Percentiles rank a stretch among this genome's conserved stretches.
phyloP scores from a whole-genome alignment of 2,329 filamentous ascomycete genomes.

The Cytospora piceae region DNA sequence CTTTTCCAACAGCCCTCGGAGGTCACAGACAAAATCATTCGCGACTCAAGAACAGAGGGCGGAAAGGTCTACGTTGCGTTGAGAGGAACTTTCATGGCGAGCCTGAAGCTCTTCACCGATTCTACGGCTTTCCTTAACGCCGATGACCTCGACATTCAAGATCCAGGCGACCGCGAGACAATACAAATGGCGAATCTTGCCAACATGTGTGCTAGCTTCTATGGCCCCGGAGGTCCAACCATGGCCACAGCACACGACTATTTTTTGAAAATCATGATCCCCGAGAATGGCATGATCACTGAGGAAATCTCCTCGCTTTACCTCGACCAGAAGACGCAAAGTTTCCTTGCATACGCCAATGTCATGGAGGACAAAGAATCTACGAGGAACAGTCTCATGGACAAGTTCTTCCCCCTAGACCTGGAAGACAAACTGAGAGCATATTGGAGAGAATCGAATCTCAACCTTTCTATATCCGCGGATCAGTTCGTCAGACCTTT shows the following conservation, averaged over 20 bases:
- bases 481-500: conserved; percentile 50
- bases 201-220: conserved; percentile 40
- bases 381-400: conserved; percentile 54
- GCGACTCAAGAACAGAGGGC: conserved; percentile 40
- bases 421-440: conserved; percentile 55
- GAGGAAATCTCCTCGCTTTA: conserved; percentile 48
- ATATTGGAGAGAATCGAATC: conserved; percentile 45
- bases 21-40: conserved; percentile 38
- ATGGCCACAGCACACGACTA: conserved; percentile 49
- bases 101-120: conserved; percentile 42
- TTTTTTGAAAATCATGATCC: conserved; percentile 50
- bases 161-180: conserved; percentile 44
- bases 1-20: conserved; percentile 41
- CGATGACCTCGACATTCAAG: conserved; percentile 45
- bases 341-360: conserved; percentile 58
- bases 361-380: conserved; percentile 52
- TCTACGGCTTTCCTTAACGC: conserved; percentile 39
- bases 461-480: conserved; percentile 48
- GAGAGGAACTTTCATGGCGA: conserved; percentile 39
- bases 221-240: conserved; percentile 40
- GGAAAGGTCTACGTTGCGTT: conserved; percentile 41
- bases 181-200: conserved; percentile 55
- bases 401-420: conserved; percentile 59
- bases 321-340: conserved; percentile 52
- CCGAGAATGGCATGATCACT: conserved; percentile 45